Evolutionary conservation across 805 yeast species (phyloP), one percentile per base, ranked within the genome.

Genomic region (Spencermartinsiella europaea): DNA sequence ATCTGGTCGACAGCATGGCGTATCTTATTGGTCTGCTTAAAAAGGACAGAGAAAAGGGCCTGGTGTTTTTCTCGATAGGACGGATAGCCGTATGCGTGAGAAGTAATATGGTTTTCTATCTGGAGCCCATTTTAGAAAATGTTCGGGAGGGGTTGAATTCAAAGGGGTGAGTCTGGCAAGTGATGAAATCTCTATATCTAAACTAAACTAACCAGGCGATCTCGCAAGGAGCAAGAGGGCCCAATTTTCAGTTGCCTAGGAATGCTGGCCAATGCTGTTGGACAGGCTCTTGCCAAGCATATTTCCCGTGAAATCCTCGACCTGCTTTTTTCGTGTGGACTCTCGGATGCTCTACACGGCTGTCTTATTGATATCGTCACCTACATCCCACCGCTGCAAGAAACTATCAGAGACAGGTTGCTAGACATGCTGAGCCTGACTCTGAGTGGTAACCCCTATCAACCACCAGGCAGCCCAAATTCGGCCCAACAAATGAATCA

Each of bases 221-320:
- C 31, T 25, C 7, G 80, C 52, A 83, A 80, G 59, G 89, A 84
- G 41, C 80, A 84, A 38, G 95, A 87, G 54, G 83, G 86, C 0
- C 89, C 95, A 1, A 78, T 91, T 17, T 91, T 90, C 58, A 86
- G 85, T 56, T 93, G 98, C 62, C 74, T 91, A 38, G 87, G 95
- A 0, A 85, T 87, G 65, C 68, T 93, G 33, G 90, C 96, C 0
- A 75, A 76, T 21, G 91, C 98, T 0, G 87, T 91, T 14, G 97
- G 97, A 0, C 95, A 96, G 10, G 95, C 96, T 0, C 70, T 91
- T 46, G 86, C 96, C 0, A 93, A 91, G 60, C 89, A 87, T 61
- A 68, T 93, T 46, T 90, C 88, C 53, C 76, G 83, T 51, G 95
- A 87, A 57, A 74, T 91, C 19, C 67, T 91, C 43, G 90, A 84